A percentile compares a stretch with the other conserved stretches of the same genome.
These are phyloP conservation scores for Emergomyces africanus DNA, from an alignment of 2,329 filamentous ascomycete species.

Conservation along the genomic window DNA sequence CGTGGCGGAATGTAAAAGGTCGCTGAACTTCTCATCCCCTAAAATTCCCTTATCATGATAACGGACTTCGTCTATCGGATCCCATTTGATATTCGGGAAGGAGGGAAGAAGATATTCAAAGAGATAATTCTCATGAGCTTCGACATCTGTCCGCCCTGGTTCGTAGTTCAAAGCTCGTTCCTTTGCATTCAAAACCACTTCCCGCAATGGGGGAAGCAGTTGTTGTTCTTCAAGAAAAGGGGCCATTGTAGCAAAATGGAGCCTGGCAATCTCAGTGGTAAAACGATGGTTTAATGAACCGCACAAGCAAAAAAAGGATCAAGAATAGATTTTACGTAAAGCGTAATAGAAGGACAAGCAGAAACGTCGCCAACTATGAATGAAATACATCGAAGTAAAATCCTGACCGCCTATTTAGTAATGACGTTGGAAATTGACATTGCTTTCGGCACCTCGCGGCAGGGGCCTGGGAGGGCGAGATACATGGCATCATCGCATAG, in stretches of 20 bases:
- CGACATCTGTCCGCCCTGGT: not conserved
- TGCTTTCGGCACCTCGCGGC: not conserved
- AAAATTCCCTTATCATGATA: constrained; percentile 43
- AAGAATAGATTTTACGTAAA: not conserved
- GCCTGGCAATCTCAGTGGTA: not conserved
- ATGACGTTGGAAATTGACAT: not conserved
- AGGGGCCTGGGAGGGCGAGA: not conserved
- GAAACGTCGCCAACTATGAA: not conserved
- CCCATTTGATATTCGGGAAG: constrained; percentile 25
- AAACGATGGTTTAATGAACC: too few relatives aligned
- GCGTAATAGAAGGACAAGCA: not conserved
- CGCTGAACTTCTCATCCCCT: constrained; percentile 42
- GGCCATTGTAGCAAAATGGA: not conserved
- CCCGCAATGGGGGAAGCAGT: not conserved
- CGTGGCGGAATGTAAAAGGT: constrained; percentile 39
- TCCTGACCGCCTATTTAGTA: not conserved
- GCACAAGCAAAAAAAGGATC: not conserved
- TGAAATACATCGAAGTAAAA: not conserved
- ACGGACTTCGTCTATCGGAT: constrained; percentile 34
- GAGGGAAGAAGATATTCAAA: not conserved
- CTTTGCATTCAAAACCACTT: not conserved
- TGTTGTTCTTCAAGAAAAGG: not conserved
- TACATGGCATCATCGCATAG: not conserved
- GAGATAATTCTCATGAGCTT: not conserved
- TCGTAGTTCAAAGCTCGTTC: not conserved